Conservation (phyloP, 371 early-diverging fungal genomes). For the Lichtheimia hyalospora region DNA sequence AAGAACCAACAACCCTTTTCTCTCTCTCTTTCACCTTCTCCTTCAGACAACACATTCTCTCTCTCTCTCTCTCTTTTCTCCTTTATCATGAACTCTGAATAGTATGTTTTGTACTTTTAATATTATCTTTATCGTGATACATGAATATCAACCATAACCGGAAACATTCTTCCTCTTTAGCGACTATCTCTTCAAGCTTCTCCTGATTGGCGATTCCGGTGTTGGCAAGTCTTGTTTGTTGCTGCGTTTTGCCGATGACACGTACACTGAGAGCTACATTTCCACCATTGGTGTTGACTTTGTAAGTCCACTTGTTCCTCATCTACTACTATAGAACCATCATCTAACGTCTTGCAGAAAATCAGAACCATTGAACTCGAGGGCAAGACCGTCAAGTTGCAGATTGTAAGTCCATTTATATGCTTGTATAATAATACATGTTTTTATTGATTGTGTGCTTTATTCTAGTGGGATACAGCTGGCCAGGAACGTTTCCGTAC, state of each 20-base stretch:
- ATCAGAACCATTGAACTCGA: conserved; percentile 98
- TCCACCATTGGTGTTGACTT: conserved; percentile 99
- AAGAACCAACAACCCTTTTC: no score
- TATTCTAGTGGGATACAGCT: conserved; percentile 95
- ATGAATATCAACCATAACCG: background rate
- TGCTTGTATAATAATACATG: background rate
- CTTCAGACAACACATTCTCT: background rate
- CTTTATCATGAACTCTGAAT: conserved; percentile 8
- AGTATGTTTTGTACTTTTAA: conserved; percentile 1
- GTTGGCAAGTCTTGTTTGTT: conserved; percentile 99
- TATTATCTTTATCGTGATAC: background rate
- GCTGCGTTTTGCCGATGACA: conserved; percentile 98
- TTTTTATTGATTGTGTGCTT: background rate
- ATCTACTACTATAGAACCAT: no score
- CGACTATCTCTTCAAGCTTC: conserved; percentile 98
- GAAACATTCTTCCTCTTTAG: conserved; percentile 31
- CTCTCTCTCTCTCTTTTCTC: conserved; percentile 1
- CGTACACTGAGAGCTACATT: conserved; percentile 97
- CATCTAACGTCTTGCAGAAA: conserved; percentile 61
- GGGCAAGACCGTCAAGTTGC: conserved; percentile 98
- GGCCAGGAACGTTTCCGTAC: conserved; percentile 99
- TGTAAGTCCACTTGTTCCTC: conserved; percentile 38
- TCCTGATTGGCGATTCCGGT: conserved; percentile 98
- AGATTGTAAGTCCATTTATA: conserved; percentile 70
- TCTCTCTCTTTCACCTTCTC: background rate